Evolutionary conservation across 148 eudicot genomes (phyloP).

Genomic region (Rheum nobile): DNA sequence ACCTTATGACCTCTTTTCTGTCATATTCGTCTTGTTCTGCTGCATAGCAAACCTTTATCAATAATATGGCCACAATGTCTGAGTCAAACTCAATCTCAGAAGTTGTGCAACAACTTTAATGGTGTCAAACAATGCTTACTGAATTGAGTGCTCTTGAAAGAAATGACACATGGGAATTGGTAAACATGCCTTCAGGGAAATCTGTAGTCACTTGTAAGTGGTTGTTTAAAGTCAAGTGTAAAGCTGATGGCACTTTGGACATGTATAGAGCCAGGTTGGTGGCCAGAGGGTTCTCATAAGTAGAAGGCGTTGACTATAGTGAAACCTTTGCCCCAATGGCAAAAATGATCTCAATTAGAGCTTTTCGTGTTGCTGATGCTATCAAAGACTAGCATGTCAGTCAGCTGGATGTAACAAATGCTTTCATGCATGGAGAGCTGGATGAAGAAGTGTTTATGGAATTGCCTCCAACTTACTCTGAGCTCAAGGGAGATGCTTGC

Average conservation of each 20-base stretch:
- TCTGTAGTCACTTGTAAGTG: neutral
- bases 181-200: neutral
- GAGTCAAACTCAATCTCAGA: too few species aligned
- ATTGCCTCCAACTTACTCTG: too few species aligned
- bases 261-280: neutral
- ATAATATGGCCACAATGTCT: too few species aligned
- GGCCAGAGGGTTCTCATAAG: neutral
- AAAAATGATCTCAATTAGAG: neutral
- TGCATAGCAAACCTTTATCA: too few species aligned
- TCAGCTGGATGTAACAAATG: neutral
- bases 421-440: neutral
- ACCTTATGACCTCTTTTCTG: too few species aligned
- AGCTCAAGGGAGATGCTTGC: too few species aligned
- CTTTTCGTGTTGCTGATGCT: neutral
- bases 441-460: too few species aligned
- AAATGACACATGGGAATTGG: neutral
- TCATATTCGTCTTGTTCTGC: too few species aligned
- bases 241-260: neutral
- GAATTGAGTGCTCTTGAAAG: neutral
- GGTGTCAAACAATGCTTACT: neutral
- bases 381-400: neutral
- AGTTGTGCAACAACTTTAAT: neutral
- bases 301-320: neutral
- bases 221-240: neutral
- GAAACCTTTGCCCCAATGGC: too few species aligned